Base-by-base conservation (phyloP, 2,329 filamentous ascomycete species). In the Karstenula rhodostoma region DNA sequence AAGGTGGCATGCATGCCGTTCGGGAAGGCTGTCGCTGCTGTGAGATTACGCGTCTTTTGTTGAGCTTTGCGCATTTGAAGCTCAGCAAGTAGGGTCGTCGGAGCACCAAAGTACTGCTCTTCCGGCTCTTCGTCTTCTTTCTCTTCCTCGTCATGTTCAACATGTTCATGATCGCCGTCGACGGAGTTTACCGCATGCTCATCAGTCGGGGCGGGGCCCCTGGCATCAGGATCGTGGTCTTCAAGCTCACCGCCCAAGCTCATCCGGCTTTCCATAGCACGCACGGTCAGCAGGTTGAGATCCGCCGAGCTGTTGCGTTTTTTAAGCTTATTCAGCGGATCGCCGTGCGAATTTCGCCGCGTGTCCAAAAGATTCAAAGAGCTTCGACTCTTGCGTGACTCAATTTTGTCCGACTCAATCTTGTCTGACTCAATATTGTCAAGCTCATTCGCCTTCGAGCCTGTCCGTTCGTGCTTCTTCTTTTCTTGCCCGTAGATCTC, bases 71-170 rank as follows among this genome's bases (percentile, higher is more conserved):
- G 90, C 65, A 96, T 81, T 74, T 97, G 93, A 8, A 99, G 83
- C 75, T 99, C 95, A 0, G 95, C 95, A 25, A 99, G 86, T 0
- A 99, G 84, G 0, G 95, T 99, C 0, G 93, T 96, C 0, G 95
- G 95, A 4, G 89, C 86, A 0, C 91, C 92, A 56, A 89, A 84
- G 64, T 87, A 90, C 1, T 82, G 70, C 47, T 70, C 65, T 50
- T 72, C 67, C 25, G 68, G 63, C 6, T 67, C 60, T 2, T 81
- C 81, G 12, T 83, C 79, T 0, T 81, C 79, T 22, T 72, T 71
- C 51, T 77, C 72, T 33, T 79, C 74, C 9, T 77, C 49, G 12
- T 77, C 71, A 27, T 79, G 73, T 12, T 76, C 40, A 8, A 60
- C 32, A 2, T 57, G 55, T 32, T 81, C 80, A 3, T 81, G 81